Conservation (phyloP, 345 rosid species). For the Iberis pinnata region DNA sequence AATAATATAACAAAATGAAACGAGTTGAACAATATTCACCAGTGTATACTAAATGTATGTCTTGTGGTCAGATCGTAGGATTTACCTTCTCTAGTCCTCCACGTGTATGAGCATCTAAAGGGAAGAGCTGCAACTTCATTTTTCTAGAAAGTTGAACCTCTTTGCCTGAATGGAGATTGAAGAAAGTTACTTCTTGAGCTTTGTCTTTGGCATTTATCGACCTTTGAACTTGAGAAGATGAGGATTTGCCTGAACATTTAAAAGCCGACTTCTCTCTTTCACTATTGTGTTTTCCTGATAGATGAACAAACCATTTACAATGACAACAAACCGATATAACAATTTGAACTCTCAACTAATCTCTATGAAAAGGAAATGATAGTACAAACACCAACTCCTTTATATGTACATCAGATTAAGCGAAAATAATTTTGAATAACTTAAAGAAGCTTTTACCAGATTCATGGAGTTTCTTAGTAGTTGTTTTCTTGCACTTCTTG, state of each 20-base stretch:
- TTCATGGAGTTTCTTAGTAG: constrained; percentile 4
- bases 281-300: constrained; percentile 21
- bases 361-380: neutral
- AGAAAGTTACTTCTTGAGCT: constrained; percentile 14
- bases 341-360: neutral
- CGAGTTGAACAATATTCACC: neutral
- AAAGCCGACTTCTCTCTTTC: constrained; percentile 25
- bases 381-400: neutral
- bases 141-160: constrained; percentile 34
- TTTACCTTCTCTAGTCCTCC: constrained; percentile 67
- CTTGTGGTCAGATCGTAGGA: neutral
- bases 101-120: constrained; percentile 57
- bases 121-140: constrained; percentile 85
- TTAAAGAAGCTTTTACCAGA: constrained; percentile 17
- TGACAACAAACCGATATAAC: neutral
- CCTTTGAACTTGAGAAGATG: constrained; percentile 12
- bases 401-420: neutral
- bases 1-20: neutral
- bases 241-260: no score
- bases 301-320: neutral
- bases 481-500: constrained; percentile 21
- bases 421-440: neutral
- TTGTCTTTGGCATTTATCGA: constrained; percentile 13
- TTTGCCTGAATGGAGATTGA: constrained; percentile 30
- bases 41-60: neutral